Evolutionary conservation across 306 rosid genomes (phyloP).

Genomic region (Glycyrrhiza uralensis): DNA sequence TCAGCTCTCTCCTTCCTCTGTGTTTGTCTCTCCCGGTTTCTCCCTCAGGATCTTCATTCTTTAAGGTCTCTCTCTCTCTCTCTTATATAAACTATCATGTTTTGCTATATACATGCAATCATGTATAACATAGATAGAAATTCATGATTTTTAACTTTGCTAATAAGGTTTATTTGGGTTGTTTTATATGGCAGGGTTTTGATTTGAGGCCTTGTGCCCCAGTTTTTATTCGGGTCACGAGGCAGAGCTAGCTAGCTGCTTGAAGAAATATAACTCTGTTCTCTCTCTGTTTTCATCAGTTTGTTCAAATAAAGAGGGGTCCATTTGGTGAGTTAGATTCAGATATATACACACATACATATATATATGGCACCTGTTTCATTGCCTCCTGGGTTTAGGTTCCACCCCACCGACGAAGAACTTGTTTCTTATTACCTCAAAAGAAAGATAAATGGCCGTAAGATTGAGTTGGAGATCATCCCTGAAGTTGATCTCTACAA

Average conservation of each 20-base stretch:
- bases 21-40: background rate
- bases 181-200: conserved; percentile 6
- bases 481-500: conserved; percentile 98
- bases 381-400: conserved; percentile 95
- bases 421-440: conserved; percentile 89
- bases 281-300: background rate
- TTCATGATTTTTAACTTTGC: background rate
- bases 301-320: conserved; percentile 25
- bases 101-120: background rate
- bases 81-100: background rate
- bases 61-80: conserved; percentile 26
- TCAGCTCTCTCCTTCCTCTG: background rate
- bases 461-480: conserved; percentile 85
- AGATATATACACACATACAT: background rate
- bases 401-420: conserved; percentile 97
- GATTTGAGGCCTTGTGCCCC: conserved; percentile 30
- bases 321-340: background rate
- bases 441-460: conserved; percentile 85
- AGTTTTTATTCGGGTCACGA: conserved; percentile 3
- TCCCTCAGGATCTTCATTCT: conserved; percentile 23
- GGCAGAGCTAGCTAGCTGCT: conserved; percentile 15
- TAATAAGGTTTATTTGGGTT: background rate
- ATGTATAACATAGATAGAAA: background rate
- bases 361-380: conserved; percentile 86
- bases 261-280: background rate